These are phyloP conservation scores for Ajuga chamaepitys DNA, from an alignment of 257 asterid species.

Conservation along the genomic window DNA sequence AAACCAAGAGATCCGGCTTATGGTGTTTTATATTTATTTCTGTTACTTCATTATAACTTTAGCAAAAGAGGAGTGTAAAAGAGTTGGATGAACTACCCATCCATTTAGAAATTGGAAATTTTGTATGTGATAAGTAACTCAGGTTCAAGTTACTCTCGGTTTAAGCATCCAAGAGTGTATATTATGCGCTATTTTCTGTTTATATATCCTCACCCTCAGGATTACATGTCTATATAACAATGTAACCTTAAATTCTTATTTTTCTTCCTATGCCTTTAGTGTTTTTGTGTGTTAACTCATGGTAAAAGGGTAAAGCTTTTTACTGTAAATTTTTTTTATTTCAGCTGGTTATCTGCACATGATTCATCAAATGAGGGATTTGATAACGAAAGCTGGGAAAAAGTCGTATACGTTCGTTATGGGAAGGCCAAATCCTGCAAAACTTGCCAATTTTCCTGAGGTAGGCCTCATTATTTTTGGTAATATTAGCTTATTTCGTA, in stretches of 20 bases:
- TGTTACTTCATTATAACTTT: not conserved
- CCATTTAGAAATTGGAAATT: not conserved
- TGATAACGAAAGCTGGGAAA: slow-evolving; percentile 77
- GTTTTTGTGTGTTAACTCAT: slow-evolving; percentile 1
- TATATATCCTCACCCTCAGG: not conserved
- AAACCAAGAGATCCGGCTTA: too few relatives aligned
- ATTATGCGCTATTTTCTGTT: not conserved
- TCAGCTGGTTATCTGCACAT: slow-evolving; percentile 92
- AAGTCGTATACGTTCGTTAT: slow-evolving; percentile 85
- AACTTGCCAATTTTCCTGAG: slow-evolving; percentile 95
- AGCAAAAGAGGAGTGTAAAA: not conserved
- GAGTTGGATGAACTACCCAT: not conserved
- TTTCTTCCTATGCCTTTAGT: not conserved
- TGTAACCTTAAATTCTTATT: not conserved
- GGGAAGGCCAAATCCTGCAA: slow-evolving; percentile 97
- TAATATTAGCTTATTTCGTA: not conserved
- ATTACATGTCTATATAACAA: not conserved
- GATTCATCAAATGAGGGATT: slow-evolving; percentile 80
- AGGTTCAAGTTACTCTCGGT: not conserved
- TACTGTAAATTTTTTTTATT: slow-evolving; percentile 21
- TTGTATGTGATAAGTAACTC: not conserved
- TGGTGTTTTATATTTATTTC: not conserved
- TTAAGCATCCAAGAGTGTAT: not conserved
- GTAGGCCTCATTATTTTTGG: slow-evolving; percentile 27
- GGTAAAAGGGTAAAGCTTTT: slow-evolving; percentile 18